Percentiles rank a stretch among this genome's conserved stretches.
Conservation (phyloP, 768 basidiomycete genomes). For the Mycena galericulata region DNA sequence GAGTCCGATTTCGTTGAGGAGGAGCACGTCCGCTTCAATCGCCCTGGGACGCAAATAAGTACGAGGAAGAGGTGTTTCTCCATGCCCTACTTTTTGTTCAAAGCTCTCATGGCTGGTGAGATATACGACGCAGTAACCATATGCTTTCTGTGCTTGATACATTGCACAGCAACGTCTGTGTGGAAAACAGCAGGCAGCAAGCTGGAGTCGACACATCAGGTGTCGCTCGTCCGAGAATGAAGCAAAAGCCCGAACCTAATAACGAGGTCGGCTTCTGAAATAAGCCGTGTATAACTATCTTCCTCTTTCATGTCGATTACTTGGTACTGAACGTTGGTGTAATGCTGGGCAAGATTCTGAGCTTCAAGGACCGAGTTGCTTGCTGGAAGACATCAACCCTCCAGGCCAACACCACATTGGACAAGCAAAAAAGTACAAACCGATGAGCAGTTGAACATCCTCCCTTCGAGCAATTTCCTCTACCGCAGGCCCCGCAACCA, state of each 20-base stretch:
- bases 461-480: constrained; percentile 72
- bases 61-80: background rate
- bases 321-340: constrained; percentile 66
- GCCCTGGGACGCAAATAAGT: constrained; percentile 58
- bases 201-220: constrained; percentile 55
- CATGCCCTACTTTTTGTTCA: constrained; percentile 68
- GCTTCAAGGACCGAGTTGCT: constrained; percentile 79
- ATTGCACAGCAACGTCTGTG: constrained; percentile 74
- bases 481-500: constrained; percentile 93
- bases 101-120: constrained; percentile 76
- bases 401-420: no score
- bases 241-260: constrained; percentile 74
- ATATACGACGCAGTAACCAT: constrained; percentile 94
- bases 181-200: constrained; percentile 86
- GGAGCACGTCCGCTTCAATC: constrained; percentile 67
- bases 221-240: background rate
- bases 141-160: constrained; percentile 76
- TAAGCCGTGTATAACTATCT: constrained; percentile 58
- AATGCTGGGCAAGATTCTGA: constrained; percentile 55
- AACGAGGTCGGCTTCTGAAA: constrained; percentile 80
- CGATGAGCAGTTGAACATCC: constrained; percentile 81
- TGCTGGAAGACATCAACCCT: constrained; percentile 56
- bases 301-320: constrained; percentile 69
- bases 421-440: constrained; percentile 57
- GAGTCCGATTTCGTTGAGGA: constrained; percentile 91